Conservation (phyloP, 306 rosid species). For the Trifolium dubium region DNA sequence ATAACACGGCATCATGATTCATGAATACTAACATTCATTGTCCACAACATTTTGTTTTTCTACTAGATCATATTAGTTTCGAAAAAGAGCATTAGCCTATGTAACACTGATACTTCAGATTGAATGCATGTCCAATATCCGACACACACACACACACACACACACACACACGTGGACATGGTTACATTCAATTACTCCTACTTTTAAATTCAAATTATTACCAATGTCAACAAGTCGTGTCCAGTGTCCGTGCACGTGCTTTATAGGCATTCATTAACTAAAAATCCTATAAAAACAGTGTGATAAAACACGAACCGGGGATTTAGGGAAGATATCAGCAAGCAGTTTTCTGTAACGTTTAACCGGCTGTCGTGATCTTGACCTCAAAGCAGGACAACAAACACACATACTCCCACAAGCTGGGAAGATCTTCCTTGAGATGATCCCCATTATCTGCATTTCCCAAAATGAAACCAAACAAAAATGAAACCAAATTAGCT, state of each 20-base stretch:
- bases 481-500: slow-evolving; percentile 22
- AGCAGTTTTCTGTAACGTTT: slow-evolving; percentile 92
- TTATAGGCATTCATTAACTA: slow-evolving; percentile 5
- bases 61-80: slow-evolving; percentile 1
- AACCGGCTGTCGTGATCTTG: slow-evolving; percentile 94
- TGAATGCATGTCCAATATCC: not conserved
- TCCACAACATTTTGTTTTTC: not conserved
- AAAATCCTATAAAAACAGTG: slow-evolving; percentile 3
- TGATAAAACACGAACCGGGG: slow-evolving; percentile 57
- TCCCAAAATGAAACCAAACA: not conserved
- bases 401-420: slow-evolving; percentile 96
- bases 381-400: slow-evolving; percentile 96
- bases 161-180: not conserved
- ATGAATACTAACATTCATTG: not conserved
- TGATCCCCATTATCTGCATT: slow-evolving; percentile 81
- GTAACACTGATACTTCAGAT: not conserved
- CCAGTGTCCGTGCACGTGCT: not conserved
- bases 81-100: not conserved
- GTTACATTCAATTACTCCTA: not conserved
- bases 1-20: not conserved
- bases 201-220: not conserved
- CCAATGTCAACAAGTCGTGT: not conserved
- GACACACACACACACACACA: not conserved
- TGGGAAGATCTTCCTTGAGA: slow-evolving; percentile 92
- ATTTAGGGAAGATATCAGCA: slow-evolving; percentile 90